Conservation (phyloP, 2,329 filamentous ascomycete species). For the Aspergillus proliferans region DNA sequence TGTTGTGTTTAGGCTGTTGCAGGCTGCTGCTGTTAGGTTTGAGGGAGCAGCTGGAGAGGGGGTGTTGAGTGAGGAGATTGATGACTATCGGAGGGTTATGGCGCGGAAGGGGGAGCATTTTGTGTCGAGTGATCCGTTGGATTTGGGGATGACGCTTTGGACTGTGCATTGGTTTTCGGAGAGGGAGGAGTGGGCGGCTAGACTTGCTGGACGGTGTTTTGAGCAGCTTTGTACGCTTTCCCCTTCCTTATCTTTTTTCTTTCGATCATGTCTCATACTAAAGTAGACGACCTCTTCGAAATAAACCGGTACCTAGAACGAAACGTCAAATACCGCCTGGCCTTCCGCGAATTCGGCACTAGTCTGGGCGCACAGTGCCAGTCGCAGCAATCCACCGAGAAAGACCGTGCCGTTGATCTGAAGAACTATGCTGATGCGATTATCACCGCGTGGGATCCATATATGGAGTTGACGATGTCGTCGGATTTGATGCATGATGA, state of each 20-base stretch:
- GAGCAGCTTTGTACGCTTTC: conserved; percentile 29
- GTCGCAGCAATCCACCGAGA: conserved; percentile 28
- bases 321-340: conserved; percentile 35
- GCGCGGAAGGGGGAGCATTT: conserved; percentile 38
- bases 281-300: conserved; percentile 31
- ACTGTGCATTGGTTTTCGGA: conserved; percentile 46
- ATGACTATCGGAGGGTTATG: conserved; percentile 48
- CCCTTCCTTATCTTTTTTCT: background rate
- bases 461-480: conserved; percentile 31
- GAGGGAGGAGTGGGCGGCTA: conserved; percentile 44
- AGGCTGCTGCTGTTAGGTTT: conserved; percentile 33
- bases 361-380: conserved; percentile 44
- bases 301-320: conserved; percentile 30
- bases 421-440: conserved; percentile 30
- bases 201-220: conserved; percentile 31
- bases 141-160: conserved; percentile 57
- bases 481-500: conserved; percentile 34
- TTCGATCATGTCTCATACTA: background rate
- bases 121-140: conserved; percentile 47
- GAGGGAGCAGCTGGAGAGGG: conserved; percentile 12
- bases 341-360: conserved; percentile 52
- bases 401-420: conserved; percentile 25
- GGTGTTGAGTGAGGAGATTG: conserved; percentile 45
- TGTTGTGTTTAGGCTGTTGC: conserved; percentile 46
- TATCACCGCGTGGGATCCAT: conserved; percentile 33